Evolutionary conservation across 495 filamentous ascomycete genomes (phyloP).

Genomic region (Neurospora pannonica): DNA sequence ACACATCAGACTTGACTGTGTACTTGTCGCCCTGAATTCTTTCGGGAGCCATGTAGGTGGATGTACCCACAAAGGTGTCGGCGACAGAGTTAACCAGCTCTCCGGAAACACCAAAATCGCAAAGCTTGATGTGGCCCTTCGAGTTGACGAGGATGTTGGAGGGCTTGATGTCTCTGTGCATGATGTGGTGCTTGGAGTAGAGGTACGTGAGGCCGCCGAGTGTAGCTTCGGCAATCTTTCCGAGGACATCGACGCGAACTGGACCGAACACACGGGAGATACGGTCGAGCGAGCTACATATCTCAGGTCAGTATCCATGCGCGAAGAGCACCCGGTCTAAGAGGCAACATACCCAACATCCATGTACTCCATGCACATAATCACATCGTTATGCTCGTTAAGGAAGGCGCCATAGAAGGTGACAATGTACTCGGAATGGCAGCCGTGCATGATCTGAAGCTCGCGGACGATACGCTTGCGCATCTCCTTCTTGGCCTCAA

Average conservation of each 20-base stretch:
- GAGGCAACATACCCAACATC: slow-evolving; percentile 74
- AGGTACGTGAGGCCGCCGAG: slow-evolving; percentile 89
- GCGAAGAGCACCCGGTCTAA: neutral
- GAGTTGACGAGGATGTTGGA: slow-evolving; percentile 96
- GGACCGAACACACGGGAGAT: slow-evolving; percentile 93
- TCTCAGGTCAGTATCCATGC: slow-evolving; percentile 24
- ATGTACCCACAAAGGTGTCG: slow-evolving; percentile 95
- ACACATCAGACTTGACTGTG: slow-evolving; percentile 96
- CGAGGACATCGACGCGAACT: slow-evolving; percentile 92
- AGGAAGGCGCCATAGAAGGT: slow-evolving; percentile 96
- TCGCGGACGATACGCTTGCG: slow-evolving; percentile 93
- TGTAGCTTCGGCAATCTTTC: slow-evolving; percentile 98
- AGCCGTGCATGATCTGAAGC: slow-evolving; percentile 95
- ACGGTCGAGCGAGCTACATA: slow-evolving; percentile 73
- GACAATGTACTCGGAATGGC: slow-evolving; percentile 91
- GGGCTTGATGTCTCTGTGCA: slow-evolving; percentile 98
- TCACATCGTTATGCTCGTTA: slow-evolving; percentile 90
- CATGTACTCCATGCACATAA: slow-evolving; percentile 99
- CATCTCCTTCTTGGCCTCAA: slow-evolving; percentile 94
- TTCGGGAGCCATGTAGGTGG: slow-evolving; percentile 98
- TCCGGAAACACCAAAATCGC: slow-evolving; percentile 94
- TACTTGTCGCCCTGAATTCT: slow-evolving; percentile 94
- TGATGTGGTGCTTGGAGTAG: slow-evolving; percentile 88
- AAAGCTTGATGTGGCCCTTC: slow-evolving; percentile 87
- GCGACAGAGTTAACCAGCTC: slow-evolving; percentile 95